Conservation (phyloP, 176 grass and related monocot genomes). For the Hyparrhenia diplandra region DNA sequence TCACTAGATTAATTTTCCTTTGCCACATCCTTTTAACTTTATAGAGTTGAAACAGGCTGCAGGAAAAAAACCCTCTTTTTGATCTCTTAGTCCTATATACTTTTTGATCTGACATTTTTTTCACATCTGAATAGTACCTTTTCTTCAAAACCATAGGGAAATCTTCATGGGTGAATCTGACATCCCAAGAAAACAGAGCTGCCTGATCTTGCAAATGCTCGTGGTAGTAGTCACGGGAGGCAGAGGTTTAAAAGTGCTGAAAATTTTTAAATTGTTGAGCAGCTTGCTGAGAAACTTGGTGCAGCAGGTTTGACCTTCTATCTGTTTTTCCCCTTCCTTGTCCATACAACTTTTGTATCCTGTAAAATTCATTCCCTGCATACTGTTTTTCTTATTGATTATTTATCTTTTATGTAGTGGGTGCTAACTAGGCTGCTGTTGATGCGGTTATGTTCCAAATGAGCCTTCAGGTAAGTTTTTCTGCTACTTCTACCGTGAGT, state of each 20-base stretch:
- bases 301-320: conserved; percentile 59
- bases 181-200: conserved; percentile 83
- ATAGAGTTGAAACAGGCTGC: not conserved
- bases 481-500: not conserved
- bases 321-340: not conserved
- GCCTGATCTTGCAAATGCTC: conserved; percentile 85
- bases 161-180: conserved; percentile 74
- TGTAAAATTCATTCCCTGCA: not conserved
- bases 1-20: not conserved
- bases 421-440: conserved; percentile 94
- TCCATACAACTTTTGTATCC: not conserved
- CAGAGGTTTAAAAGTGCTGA: conserved; percentile 83
- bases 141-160: conserved; percentile 32
- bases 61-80: not conserved
- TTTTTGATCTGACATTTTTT: not conserved
- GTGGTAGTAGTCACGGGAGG: conserved; percentile 81
- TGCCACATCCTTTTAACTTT: not conserved
- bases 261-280: conserved; percentile 92
- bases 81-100: not conserved
- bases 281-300: conserved; percentile 96
- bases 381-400: not conserved
- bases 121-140: not conserved
- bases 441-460: conserved; percentile 97
- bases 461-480: conserved; percentile 98
- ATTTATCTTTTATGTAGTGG: conserved; percentile 47